Percentiles rank a stretch among this genome's conserved stretches.
Conservation (phyloP, 257 asterid genomes). For the Fraxinus pennsylvanica region DNA sequence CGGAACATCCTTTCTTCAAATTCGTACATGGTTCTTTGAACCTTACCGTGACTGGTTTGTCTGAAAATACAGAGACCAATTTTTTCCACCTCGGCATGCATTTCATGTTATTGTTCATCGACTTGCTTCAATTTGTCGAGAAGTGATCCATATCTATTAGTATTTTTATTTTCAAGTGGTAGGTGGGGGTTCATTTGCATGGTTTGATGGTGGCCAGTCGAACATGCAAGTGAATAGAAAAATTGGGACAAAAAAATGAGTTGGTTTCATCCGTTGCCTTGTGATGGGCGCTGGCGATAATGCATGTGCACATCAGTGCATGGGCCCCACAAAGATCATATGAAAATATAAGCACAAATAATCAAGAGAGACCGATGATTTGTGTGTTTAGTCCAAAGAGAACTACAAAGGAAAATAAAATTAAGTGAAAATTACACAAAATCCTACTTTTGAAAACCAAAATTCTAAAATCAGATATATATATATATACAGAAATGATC, state of each 20-base stretch:
- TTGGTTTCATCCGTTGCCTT: slow-evolving; percentile 1
- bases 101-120: no score
- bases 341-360: background rate
- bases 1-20: no score
- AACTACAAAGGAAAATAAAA: background rate
- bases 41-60: no score
- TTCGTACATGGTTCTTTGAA: no score
- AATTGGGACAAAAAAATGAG: slow-evolving; percentile 14
- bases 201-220: slow-evolving; percentile 35
- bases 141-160: no score
- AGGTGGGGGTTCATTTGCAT: background rate
- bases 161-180: background rate
- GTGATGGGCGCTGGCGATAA: slow-evolving; percentile 4
- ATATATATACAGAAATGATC: no score
- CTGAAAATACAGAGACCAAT: no score
- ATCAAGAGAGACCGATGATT: background rate
- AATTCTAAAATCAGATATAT: no score
- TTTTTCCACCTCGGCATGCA: no score
- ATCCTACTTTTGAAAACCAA: no score
- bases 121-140: no score
- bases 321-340: background rate
- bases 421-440: no score
- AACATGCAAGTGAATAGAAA: slow-evolving; percentile 30
- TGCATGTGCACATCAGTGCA: slow-evolving; percentile 6
- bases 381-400: background rate